Base-by-base conservation (phyloP, 2,329 filamentous ascomycete genomes). In the Monosporascus sp. region DNA sequence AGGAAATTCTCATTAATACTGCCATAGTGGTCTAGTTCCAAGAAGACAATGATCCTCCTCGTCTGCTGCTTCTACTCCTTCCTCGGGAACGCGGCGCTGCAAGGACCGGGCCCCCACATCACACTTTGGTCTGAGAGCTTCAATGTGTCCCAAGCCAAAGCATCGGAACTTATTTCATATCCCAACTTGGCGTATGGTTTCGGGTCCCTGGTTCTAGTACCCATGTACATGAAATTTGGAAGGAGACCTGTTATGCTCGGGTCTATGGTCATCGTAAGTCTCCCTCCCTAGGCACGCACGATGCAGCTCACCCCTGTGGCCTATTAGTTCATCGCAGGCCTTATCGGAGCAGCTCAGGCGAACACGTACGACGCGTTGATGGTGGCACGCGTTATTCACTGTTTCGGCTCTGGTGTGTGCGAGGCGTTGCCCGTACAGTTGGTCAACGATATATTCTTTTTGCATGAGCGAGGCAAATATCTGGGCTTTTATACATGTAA, bases 111-210 rank as follows among this genome's bases (percentile, higher is more conserved):
- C 0, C 80, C 82, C 1, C 84, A 84, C 65, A 79, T 85, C 55
- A 70, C 69, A 6, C 73, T 82, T 38, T 84, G 75, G 60, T 67
- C 78, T 0, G 69, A 78, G 51, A 68, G 77, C 44, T 84, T 84
- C 61, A 63, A 65, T 3, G 74, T 84, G 46, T 72, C 74, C 3
- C 70, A 75, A 2, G 75, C 74, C 6, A 72, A 67, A 9, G 80
- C 82, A 0, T 82, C 80, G 0, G 76, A 77, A 7, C 65, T 84
- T 37, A 73, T 84, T 52, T 82, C 79, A 11, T 85, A 84, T 61
- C 76, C 81, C 0, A 84, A 84, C 62, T 70, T 84, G 20, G 76
- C 78, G 4, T 84, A 81, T 65, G 82, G 82, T 0, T 81, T 83
- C 54, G 78, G 74, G 3, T 79, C 78, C 0, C 68, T 84, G 20